phyloP scores from a whole-genome alignment of 805 yeast genomes.

The Lachancea dasiensis region DNA sequence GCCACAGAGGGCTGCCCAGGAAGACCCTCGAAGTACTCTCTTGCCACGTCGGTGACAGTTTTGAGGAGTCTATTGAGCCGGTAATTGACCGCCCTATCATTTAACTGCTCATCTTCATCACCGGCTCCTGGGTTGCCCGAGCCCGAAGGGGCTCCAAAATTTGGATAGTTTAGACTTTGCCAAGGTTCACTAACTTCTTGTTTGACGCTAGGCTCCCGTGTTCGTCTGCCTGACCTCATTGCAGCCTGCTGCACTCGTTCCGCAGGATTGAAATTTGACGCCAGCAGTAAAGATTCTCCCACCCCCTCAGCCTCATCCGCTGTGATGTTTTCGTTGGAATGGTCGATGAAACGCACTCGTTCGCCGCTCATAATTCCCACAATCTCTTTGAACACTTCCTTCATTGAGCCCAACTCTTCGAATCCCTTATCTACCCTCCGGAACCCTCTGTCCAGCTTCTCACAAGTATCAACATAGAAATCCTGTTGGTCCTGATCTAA shows the following conservation, averaged over 20 bases:
- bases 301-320: slow-evolving; percentile 13
- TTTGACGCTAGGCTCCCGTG: background rate
- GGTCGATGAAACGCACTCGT: slow-evolving; percentile 20
- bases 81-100: slow-evolving; percentile 11
- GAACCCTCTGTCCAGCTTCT: slow-evolving; percentile 18
- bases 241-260: slow-evolving; percentile 3
- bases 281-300: slow-evolving; percentile 3
- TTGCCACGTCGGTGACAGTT: slow-evolving; percentile 24
- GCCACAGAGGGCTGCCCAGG: slow-evolving; percentile 26
- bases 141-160: background rate
- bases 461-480: slow-evolving; percentile 15
- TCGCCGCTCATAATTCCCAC: slow-evolving; percentile 26
- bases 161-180: slow-evolving; percentile 5
- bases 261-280: background rate
- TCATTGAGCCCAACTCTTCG: slow-evolving; percentile 19
- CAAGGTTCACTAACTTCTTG: slow-evolving; percentile 2
- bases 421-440: slow-evolving; percentile 15
- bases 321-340: slow-evolving; percentile 18
- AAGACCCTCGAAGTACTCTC: slow-evolving; percentile 28
- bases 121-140: background rate
- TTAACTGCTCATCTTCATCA: background rate
- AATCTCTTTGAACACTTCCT: slow-evolving; percentile 23
- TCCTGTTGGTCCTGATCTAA: slow-evolving; percentile 24
- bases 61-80: slow-evolving; percentile 23
- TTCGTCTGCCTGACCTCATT: background rate